phyloP scores from a whole-genome alignment of 2,329 filamentous ascomycete species.

The Botrytis paeoniae region DNA sequence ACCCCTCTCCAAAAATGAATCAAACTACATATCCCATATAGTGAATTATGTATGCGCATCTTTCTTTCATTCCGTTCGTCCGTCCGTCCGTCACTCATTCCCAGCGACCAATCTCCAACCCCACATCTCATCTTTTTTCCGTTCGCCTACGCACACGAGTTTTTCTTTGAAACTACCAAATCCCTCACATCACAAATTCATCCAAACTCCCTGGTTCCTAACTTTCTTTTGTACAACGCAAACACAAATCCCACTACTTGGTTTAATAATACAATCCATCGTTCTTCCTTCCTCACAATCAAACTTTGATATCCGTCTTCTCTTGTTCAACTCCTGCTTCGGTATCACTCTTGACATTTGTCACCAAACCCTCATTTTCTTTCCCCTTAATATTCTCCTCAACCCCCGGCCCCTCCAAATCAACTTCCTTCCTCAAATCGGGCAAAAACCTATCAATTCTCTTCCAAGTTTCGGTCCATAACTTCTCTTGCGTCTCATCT shows the following conservation, averaged over 20 bases:
- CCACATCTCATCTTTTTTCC: not conserved
- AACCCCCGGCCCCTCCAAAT: slow-evolving; percentile 44
- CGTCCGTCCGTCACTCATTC: not conserved
- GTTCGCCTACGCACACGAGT: not conserved
- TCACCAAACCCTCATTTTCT: not conserved
- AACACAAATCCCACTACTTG: not conserved
- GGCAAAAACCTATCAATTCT: slow-evolving; percentile 64
- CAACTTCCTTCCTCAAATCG: slow-evolving; percentile 55
- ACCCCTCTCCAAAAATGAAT: not conserved
- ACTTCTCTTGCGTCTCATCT: slow-evolving; percentile 52
- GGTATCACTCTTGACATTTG: not conserved
- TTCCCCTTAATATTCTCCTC: not conserved
- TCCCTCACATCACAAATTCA: not conserved
- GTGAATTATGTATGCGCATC: not conserved
- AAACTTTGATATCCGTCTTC: not conserved
- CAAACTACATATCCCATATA: not conserved
- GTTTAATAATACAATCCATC: slow-evolving; percentile 2
- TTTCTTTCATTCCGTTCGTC: not conserved
- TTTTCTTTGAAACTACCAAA: not conserved
- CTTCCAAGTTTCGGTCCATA: slow-evolving; percentile 64
- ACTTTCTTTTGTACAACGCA: slow-evolving; percentile 3
- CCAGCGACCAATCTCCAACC: not conserved
- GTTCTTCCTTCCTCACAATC: not conserved
- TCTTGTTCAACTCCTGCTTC: not conserved
- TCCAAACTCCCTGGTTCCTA: not conserved